Evolutionary conservation across 2,329 filamentous ascomycete genomes (phyloP).

Genomic region (Cryphonectria nitschkei): DNA sequence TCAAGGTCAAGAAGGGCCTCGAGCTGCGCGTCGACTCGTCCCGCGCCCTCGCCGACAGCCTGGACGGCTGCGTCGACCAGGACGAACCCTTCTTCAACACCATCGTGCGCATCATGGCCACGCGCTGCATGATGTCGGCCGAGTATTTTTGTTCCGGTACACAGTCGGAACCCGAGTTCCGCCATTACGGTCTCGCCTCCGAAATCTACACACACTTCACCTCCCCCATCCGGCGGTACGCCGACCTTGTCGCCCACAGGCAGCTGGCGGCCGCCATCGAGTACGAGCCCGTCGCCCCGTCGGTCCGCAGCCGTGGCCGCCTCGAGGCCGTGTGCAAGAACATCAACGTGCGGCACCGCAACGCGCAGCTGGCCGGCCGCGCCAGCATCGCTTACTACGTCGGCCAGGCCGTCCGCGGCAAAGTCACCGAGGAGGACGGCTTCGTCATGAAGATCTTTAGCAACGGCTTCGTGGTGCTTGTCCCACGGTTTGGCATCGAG

Average conservation of each 20-base stretch:
- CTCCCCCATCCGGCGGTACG: slow-evolving; percentile 93
- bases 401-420: slow-evolving; percentile 87
- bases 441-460: slow-evolving; percentile 98
- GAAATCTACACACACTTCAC: slow-evolving; percentile 99
- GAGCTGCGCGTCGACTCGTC: slow-evolving; percentile 84
- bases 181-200: slow-evolving; percentile 93
- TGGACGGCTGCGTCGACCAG: slow-evolving; percentile 81
- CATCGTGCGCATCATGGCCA: slow-evolving; percentile 94
- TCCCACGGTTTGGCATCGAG: slow-evolving; percentile 94
- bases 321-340: slow-evolving; percentile 96
- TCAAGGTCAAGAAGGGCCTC: slow-evolving; percentile 82
- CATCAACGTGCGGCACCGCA: slow-evolving; percentile 96
- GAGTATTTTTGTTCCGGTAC: slow-evolving; percentile 98
- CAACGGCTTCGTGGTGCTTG: slow-evolving; percentile 96
- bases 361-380: slow-evolving; percentile 92
- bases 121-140: slow-evolving; percentile 97
- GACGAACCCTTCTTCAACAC: slow-evolving; percentile 97
- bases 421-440: slow-evolving; percentile 78
- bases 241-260: slow-evolving; percentile 91
- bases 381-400: slow-evolving; percentile 98
- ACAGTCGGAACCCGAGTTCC: slow-evolving; percentile 90
- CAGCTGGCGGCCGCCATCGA: slow-evolving; percentile 95
- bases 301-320: slow-evolving; percentile 78
- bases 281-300: slow-evolving; percentile 84
- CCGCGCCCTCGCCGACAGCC: slow-evolving; percentile 88